Percentiles rank a stretch among this genome's conserved stretches.
Evolutionary conservation across 1,284 basidiomycete genomes (phyloP).

Genomic region (Xerocomus nothofagi): DNA sequence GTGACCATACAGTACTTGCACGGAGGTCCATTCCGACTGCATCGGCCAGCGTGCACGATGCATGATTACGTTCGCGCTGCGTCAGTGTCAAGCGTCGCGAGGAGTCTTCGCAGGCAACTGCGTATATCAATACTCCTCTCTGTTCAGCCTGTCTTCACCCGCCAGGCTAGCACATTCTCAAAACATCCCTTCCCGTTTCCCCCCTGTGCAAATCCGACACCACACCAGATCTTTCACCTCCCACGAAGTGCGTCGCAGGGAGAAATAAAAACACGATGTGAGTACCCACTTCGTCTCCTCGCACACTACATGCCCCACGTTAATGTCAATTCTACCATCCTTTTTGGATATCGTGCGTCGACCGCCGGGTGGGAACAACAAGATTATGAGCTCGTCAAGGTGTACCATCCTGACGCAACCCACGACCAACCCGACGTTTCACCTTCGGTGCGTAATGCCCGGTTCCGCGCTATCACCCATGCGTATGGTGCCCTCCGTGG

Average conservation of each 20-base stretch:
- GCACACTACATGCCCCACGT: not conserved
- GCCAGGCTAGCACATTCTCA: slow-evolving; percentile 6
- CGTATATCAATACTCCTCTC: not conserved
- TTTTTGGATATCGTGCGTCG: not conserved
- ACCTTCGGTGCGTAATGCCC: slow-evolving; percentile 39
- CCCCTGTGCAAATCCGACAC: slow-evolving; percentile 41
- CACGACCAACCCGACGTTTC: slow-evolving; percentile 35
- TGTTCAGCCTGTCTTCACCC: not conserved
- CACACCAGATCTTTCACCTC: slow-evolving; percentile 57
- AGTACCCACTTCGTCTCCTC: slow-evolving; percentile 18
- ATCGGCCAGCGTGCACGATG: not conserved
- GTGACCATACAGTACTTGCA: not conserved
- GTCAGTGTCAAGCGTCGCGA: not conserved
- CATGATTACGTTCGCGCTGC: not conserved
- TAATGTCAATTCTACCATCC: not conserved
- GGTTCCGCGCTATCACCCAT: slow-evolving; percentile 49
- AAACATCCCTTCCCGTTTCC: slow-evolving; percentile 42
- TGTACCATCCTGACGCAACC: slow-evolving; percentile 50
- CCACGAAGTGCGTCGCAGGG: slow-evolving; percentile 41
- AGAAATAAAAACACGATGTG: slow-evolving; percentile 53
- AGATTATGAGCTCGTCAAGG: slow-evolving; percentile 58
- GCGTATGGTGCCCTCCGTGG: slow-evolving; percentile 46
- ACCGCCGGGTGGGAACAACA: not conserved
- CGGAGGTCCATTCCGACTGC: slow-evolving; percentile 1
- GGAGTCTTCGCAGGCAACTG: not conserved